phyloP scores from a whole-genome alignment of 148 eudicot genomes.

The Rhododendron henanense region DNA sequence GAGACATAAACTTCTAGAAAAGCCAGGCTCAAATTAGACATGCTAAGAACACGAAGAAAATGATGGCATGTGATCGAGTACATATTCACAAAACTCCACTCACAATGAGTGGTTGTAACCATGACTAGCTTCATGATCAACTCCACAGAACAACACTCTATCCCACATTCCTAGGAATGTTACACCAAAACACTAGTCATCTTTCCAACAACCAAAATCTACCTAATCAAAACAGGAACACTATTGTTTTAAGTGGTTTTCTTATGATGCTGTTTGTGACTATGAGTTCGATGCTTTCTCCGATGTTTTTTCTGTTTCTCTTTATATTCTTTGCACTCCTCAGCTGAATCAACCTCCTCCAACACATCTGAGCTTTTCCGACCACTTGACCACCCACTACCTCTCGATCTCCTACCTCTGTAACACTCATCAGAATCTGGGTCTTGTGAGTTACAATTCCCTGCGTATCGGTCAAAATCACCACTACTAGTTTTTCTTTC shows the following conservation, averaged over 20 bases:
- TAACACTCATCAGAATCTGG: not conserved
- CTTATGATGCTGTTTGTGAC: not conserved
- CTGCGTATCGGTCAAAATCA: not conserved
- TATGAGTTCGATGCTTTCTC: not conserved
- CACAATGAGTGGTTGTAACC: not conserved
- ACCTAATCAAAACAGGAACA: not conserved
- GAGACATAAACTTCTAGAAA: not conserved
- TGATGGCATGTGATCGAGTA: not conserved
- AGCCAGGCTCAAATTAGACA: not conserved
- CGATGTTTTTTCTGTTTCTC: not conserved
- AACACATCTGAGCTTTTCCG: constrained; percentile 2
- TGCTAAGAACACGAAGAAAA: not conserved
- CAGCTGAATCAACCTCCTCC: not conserved
- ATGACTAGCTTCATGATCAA: not conserved
- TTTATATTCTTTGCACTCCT: not conserved
- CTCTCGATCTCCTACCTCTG: not conserved
- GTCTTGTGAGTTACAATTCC: not conserved
- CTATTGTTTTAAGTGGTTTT: not conserved
- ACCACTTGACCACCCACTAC: not conserved
- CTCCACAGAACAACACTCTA: not conserved
- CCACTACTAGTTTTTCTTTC: not conserved
- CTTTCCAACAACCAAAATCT: not conserved
- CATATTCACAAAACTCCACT: not conserved
- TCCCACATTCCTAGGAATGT: not conserved
- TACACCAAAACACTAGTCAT: not conserved